phyloP scores from a whole-genome alignment of 2,329 filamentous ascomycete species.

The Exophiala spinifera region DNA sequence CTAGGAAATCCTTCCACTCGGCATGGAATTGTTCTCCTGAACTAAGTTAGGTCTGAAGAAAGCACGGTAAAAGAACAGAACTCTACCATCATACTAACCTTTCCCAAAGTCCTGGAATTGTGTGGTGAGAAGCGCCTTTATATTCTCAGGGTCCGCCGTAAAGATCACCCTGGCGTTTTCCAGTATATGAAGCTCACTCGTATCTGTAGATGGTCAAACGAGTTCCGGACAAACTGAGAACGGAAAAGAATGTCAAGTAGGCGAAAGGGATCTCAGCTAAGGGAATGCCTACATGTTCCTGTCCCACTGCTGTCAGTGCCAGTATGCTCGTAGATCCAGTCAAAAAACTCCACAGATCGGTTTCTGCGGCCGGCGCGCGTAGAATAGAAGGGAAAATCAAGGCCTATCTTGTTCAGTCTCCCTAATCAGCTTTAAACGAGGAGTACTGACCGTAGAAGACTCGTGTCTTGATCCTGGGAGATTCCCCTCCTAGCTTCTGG shows the following conservation, averaged over 20 bases:
- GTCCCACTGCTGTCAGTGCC: constrained; percentile 14
- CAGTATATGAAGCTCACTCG: constrained; percentile 22
- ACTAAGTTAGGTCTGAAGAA: neutral
- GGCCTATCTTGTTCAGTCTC: constrained; percentile 12
- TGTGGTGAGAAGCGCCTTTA: constrained; percentile 84
- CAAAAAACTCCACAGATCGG: constrained; percentile 25
- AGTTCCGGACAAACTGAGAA: too few species aligned
- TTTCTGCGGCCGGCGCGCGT: constrained; percentile 19
- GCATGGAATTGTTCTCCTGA: constrained; percentile 56
- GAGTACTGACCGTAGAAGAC: constrained; percentile 21
- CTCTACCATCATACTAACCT: constrained; percentile 51
- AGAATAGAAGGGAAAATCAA: constrained; percentile 26
- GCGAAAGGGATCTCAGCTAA: too few species aligned
- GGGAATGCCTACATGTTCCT: constrained; percentile 5
- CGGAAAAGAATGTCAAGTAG: too few species aligned
- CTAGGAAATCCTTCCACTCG: constrained; percentile 76
- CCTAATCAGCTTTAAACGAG: too few species aligned
- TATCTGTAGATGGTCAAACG: constrained; percentile 1
- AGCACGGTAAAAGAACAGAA: constrained; percentile 18
- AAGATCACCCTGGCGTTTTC: constrained; percentile 57
- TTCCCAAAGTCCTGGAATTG: constrained; percentile 88
- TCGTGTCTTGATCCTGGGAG: constrained; percentile 18
- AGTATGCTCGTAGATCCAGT: constrained; percentile 23
- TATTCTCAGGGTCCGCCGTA: constrained; percentile 81
- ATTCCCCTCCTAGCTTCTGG: constrained; percentile 14